Conservation (phyloP, 306 rosid species). For the Cucurbita ficifolia region DNA sequence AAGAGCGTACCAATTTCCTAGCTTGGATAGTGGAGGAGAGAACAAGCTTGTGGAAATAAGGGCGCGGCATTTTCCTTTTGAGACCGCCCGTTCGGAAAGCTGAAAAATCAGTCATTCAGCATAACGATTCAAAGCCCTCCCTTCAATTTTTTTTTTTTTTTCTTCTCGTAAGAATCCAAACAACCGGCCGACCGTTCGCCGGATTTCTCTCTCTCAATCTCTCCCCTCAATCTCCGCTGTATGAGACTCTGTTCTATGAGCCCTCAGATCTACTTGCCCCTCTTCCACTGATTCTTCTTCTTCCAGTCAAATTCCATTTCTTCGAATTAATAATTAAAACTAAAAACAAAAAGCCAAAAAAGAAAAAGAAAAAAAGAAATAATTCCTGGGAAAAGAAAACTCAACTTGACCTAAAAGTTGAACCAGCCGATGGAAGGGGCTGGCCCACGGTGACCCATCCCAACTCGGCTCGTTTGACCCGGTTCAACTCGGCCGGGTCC, state of each 20-base stretch:
- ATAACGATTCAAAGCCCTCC: not conserved
- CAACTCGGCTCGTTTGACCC: conserved; percentile 14
- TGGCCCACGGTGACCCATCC: conserved; percentile 33
- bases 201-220: conserved; percentile 1
- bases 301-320: conserved; percentile 40
- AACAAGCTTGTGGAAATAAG: conserved; percentile 77
- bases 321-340: conserved; percentile 10
- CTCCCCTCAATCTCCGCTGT: conserved; percentile 4
- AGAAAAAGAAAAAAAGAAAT: too few relatives aligned
- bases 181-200: not conserved
- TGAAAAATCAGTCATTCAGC: conserved; percentile 10
- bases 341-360: not conserved
- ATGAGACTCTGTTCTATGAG: not conserved
- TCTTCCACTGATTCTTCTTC: conserved; percentile 20
- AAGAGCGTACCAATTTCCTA: conserved; percentile 53
- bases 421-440: conserved; percentile 10
- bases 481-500: not conserved
- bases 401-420: conserved; percentile 40
- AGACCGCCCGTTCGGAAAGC: conserved; percentile 6
- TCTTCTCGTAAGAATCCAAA: not conserved
- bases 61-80: conserved; percentile 42
- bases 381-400: not conserved
- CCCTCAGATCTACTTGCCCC: conserved; percentile 37
- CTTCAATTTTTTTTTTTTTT: not conserved
- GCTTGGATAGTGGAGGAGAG: conserved; percentile 48